Conservation (phyloP, 495 filamentous ascomycete genomes). For the Penicillium nucicola region DNA sequence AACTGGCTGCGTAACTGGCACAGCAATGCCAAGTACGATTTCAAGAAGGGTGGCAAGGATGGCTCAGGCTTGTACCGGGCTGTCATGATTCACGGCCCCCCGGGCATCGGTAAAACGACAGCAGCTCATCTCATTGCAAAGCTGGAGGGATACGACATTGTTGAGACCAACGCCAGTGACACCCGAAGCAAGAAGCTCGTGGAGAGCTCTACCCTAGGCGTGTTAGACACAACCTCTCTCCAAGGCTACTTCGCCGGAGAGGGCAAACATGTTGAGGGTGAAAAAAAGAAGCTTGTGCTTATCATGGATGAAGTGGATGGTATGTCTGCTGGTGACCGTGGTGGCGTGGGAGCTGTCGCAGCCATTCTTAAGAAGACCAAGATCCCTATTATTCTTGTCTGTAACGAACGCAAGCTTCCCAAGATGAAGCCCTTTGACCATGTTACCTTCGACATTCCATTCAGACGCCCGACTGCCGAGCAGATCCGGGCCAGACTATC, state of each 20-base stretch:
- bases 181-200: constrained; percentile 97
- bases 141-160: constrained; percentile 85
- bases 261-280: constrained; percentile 71
- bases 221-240: constrained; percentile 89
- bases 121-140: constrained; percentile 93
- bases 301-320: constrained; percentile 99
- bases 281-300: constrained; percentile 87
- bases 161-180: constrained; percentile 96
- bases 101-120: constrained; percentile 97
- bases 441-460: constrained; percentile 79
- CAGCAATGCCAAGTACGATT: constrained; percentile 66
- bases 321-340: constrained; percentile 96
- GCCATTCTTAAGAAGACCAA: constrained; percentile 92
- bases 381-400: constrained; percentile 94
- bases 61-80: constrained; percentile 75
- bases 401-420: constrained; percentile 85
- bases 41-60: constrained; percentile 77
- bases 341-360: constrained; percentile 91
- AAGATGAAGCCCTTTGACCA: constrained; percentile 98
- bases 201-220: constrained; percentile 78
- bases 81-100: constrained; percentile 90
- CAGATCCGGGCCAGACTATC: constrained; percentile 86
- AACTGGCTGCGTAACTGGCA: constrained; percentile 82
- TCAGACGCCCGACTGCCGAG: constrained; percentile 83
- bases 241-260: constrained; percentile 89